These are phyloP conservation scores for Backusella australiensis DNA, from an alignment of 192 early-diverging fungal genomes.

Conservation along the genomic window DNA sequence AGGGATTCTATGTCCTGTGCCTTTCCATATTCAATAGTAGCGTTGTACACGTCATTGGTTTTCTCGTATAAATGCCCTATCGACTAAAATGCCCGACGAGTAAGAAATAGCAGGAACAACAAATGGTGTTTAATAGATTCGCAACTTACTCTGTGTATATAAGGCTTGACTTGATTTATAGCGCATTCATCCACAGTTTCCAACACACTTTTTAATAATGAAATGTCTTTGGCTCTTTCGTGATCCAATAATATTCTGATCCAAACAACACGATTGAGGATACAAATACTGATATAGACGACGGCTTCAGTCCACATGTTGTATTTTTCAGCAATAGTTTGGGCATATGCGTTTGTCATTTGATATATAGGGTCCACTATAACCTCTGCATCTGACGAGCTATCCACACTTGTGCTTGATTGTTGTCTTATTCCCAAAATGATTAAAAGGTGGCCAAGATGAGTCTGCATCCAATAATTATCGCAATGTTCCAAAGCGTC, in stretches of 20 bases:
- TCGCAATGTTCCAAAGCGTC: neutral
- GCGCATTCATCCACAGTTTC: neutral
- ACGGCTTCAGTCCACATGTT: conserved; percentile 20
- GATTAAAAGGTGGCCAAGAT: conserved; percentile 17
- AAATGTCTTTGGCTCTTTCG: neutral
- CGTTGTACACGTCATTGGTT: neutral
- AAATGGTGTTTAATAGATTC: neutral
- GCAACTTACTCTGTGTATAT: neutral
- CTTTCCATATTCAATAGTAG: conserved; percentile 5
- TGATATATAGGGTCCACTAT: conserved; percentile 22
- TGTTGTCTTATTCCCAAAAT: neutral
- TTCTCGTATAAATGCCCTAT: conserved; percentile 2
- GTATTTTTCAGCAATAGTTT: neutral
- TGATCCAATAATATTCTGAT: neutral
- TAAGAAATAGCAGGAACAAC: neutral
- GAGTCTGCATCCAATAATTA: conserved; percentile 6
- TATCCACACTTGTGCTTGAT: too few species aligned
- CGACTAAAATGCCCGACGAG: neutral
- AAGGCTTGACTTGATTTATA: neutral
- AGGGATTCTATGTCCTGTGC: neutral
- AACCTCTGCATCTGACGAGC: neutral
- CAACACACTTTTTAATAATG: neutral
- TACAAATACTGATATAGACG: conserved; percentile 11
- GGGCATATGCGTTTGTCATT: conserved; percentile 9
- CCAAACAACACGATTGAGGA: conserved; percentile 12